Base-by-base conservation (phyloP, 192 early-diverging fungal genomes). In the Podila minutissima region DNA sequence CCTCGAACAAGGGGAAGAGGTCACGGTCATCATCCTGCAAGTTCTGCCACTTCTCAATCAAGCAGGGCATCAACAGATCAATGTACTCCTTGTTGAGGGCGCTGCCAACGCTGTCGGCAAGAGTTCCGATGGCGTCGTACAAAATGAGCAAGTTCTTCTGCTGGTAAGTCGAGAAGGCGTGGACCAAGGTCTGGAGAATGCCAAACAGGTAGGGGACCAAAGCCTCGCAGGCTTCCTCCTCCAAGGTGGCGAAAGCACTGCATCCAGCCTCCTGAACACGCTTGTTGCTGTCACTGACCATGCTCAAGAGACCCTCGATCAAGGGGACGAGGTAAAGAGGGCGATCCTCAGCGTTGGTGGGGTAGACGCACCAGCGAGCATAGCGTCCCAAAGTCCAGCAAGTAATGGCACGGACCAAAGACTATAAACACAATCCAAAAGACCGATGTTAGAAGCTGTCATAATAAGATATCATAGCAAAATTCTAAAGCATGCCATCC, bases 351-450 rank as follows among this genome's bases (percentile, higher is more conserved):
- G 86, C 64, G 72, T 87, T 88, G 50, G 84, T 76, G 26, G 87
- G 84, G 74, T 87, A 83, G 64, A 89, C 78, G 60, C 89, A 88
- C 97, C 97, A 98, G 59, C 88, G 87, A 32, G 93, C 89, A 79
- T 98, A 99, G 62, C 98, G 93, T 60, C 96, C 94, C 59, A 98
- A 86, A 35, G 98, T 96, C 98, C 98, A 99, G 86, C 98, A 99
- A 11, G 98, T 94, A 81, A 99, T 99, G 26, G 96, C 94, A 59
- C 97, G 92, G 38, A 99, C 95, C 67, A 98, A 89, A 9, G 97
- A 93, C 93, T 94, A 86, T 33, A 24, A 11, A 59, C 17, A 8
- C 20, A 50, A 9, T 46, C 49, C 19, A 69, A 51, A 51, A 58
- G 57, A 69, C 17, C 58, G 32, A 35, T 22, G 24, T 62, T 29